phyloP scores from a whole-genome alignment of 2,329 filamentous ascomycete genomes.

The Pyricularia sp. region DNA sequence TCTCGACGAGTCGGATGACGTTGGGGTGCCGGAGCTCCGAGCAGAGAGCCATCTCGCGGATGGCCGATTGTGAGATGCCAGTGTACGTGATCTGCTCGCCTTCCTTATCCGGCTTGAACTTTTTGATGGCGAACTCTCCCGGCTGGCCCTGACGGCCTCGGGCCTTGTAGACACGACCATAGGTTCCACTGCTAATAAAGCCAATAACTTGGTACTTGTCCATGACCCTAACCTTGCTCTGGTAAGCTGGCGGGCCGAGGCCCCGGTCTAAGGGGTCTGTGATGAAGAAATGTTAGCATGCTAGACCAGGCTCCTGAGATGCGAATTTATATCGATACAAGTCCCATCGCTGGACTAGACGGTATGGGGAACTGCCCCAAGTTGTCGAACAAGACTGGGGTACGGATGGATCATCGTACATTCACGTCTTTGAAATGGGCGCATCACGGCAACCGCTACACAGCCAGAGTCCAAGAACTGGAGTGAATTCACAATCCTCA shows the following conservation, averaged over 20 bases:
- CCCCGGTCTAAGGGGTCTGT: conserved; percentile 45
- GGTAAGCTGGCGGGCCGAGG: conserved; percentile 40
- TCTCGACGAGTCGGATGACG: conserved; percentile 85
- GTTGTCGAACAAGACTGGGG: neutral
- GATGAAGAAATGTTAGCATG: conserved; percentile 22
- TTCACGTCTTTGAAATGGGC: neutral
- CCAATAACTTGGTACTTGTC: conserved; percentile 95
- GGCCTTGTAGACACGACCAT: conserved; percentile 96
- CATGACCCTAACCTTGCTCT: conserved; percentile 76
- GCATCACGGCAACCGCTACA: neutral
- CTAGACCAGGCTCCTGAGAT: neutral
- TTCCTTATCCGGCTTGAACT: conserved; percentile 99
- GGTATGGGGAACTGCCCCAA: neutral
- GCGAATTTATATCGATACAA: neutral
- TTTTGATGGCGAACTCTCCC: conserved; percentile 96
- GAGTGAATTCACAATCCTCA: neutral
- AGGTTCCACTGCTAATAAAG: conserved; percentile 96
- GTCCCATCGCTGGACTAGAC: neutral
- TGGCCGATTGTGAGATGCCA: conserved; percentile 92
- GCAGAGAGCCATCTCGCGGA: conserved; percentile 95
- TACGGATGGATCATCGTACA: neutral
- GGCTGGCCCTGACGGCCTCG: conserved; percentile 62
- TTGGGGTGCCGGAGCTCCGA: conserved; percentile 84
- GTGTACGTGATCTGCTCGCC: conserved; percentile 92
- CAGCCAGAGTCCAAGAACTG: neutral